These are phyloP conservation scores for Ganoderma boninense DNA, from an alignment of 1,284 basidiomycete genomes.

Conservation along the genomic window DNA sequence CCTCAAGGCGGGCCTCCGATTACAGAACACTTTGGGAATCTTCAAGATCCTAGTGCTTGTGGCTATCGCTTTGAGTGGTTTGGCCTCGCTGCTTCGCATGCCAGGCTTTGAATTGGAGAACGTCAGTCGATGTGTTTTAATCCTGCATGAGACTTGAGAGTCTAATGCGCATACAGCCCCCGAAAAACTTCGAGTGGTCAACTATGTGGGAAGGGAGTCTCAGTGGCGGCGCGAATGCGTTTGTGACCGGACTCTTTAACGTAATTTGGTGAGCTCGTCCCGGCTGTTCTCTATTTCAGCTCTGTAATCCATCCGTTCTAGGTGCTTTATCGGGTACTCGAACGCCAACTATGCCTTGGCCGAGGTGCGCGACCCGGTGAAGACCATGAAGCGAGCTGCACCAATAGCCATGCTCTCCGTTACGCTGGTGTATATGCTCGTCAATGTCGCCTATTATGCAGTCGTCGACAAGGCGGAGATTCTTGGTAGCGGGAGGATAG, in stretches of 20 bases:
- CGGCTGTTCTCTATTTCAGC: not conserved
- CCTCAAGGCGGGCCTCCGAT: slow-evolving; percentile 63
- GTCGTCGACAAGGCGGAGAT: slow-evolving; percentile 74
- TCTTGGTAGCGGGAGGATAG: slow-evolving; percentile 63
- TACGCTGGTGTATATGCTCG: slow-evolving; percentile 62
- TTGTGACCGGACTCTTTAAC: slow-evolving; percentile 69
- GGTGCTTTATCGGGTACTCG: slow-evolving; percentile 75
- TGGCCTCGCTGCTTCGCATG: slow-evolving; percentile 61
- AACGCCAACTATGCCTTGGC: slow-evolving; percentile 78
- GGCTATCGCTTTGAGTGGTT: slow-evolving; percentile 64
- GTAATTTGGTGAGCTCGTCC: slow-evolving; percentile 62
- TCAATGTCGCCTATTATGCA: slow-evolving; percentile 75
- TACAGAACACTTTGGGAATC: slow-evolving; percentile 73
- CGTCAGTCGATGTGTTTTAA: slow-evolving; percentile 45
- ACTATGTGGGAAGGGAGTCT: slow-evolving; percentile 65
- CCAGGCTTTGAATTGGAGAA: slow-evolving; percentile 54
- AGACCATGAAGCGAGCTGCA: slow-evolving; percentile 71
- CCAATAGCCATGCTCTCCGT: slow-evolving; percentile 68
- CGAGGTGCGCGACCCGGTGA: slow-evolving; percentile 70
- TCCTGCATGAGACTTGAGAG: not conserved
- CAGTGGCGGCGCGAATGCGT: slow-evolving; percentile 56
- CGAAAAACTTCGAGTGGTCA: slow-evolving; percentile 60
- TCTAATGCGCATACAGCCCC: slow-evolving; percentile 34
- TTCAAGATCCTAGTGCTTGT: slow-evolving; percentile 71
- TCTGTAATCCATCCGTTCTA: slow-evolving; percentile 32